Conservation (phyloP, 2,329 filamentous ascomycete species). For the Hymenoscyphus repandus region DNA sequence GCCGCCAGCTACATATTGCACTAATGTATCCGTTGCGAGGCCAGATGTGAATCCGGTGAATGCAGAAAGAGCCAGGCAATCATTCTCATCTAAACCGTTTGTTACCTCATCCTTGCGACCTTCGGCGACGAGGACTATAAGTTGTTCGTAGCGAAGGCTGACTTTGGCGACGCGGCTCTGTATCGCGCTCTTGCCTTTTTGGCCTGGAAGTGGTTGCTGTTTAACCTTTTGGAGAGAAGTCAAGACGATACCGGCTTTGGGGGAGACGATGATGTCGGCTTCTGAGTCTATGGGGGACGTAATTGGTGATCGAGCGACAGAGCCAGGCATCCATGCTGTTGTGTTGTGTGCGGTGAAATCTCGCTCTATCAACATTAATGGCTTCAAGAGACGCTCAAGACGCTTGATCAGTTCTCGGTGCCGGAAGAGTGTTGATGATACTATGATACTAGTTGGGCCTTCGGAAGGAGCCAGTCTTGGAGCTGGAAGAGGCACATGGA, state of each 20-base stretch:
- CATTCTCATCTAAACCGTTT: slow-evolving; percentile 19
- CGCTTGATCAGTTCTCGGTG: slow-evolving; percentile 43
- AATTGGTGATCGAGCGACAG: slow-evolving; percentile 32
- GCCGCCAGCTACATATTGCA: slow-evolving; percentile 46
- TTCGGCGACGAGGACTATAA: slow-evolving; percentile 65
- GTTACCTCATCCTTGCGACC: slow-evolving; percentile 40
- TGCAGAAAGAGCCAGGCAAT: slow-evolving; percentile 23
- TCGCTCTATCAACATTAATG: slow-evolving; percentile 52
- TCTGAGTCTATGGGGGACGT: slow-evolving; percentile 44
- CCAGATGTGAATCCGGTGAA: slow-evolving; percentile 30
- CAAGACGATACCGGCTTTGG: slow-evolving; percentile 61
- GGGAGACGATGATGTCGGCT: slow-evolving; percentile 69
- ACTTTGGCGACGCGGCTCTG: slow-evolving; percentile 50
- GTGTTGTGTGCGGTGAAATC: slow-evolving; percentile 45
- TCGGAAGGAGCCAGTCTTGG: slow-evolving; percentile 15
- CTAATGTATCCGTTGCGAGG: slow-evolving; percentile 35
- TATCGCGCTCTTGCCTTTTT: slow-evolving; percentile 42
- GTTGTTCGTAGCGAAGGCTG: slow-evolving; percentile 56
- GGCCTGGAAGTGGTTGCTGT: slow-evolving; percentile 65
- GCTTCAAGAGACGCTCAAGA: slow-evolving; percentile 45
- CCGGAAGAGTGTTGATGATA: slow-evolving; percentile 42
- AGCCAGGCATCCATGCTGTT: slow-evolving; percentile 31
- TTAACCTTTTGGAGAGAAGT: slow-evolving; percentile 68
- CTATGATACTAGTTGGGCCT: slow-evolving; percentile 40
- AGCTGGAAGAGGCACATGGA: slow-evolving; percentile 12